phyloP scores from a whole-genome alignment of 2,329 filamentous ascomycete genomes.

The Colletotrichum sojae region DNA sequence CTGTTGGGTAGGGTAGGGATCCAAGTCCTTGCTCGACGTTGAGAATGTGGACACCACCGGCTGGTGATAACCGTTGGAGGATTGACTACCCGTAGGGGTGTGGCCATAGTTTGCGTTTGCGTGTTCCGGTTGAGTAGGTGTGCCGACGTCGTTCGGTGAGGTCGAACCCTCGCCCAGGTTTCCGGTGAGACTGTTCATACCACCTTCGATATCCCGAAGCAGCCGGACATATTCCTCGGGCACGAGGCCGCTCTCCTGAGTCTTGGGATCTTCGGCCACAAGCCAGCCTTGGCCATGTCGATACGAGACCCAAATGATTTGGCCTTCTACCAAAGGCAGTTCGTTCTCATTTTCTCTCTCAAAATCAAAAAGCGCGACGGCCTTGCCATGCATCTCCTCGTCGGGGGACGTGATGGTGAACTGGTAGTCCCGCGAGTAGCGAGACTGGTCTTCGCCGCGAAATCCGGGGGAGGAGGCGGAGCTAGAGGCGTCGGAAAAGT shows the following conservation, averaged over 20 bases:
- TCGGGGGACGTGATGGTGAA: slow-evolving; percentile 96
- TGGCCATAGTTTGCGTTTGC: slow-evolving; percentile 50
- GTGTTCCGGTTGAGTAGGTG: slow-evolving; percentile 74
- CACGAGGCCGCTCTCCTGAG: slow-evolving; percentile 92
- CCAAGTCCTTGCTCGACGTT: slow-evolving; percentile 78
- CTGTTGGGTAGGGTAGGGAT: slow-evolving; percentile 77
- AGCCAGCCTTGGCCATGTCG: slow-evolving; percentile 97
- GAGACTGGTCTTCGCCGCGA: slow-evolving; percentile 77
- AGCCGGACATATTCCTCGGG: slow-evolving; percentile 97
- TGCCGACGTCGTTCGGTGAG: slow-evolving; percentile 69
- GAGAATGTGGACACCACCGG: slow-evolving; percentile 79
- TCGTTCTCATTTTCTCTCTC: slow-evolving; percentile 97
- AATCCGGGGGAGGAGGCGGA: slow-evolving; percentile 71
- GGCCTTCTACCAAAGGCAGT: slow-evolving; percentile 90
- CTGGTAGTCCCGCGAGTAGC: slow-evolving; percentile 92
- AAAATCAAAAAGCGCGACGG: slow-evolving; percentile 96
- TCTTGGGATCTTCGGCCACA: slow-evolving; percentile 95
- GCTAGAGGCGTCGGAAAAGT: slow-evolving; percentile 73
- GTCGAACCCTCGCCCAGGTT: slow-evolving; percentile 68
- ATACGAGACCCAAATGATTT: slow-evolving; percentile 97
- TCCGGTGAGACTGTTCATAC: slow-evolving; percentile 80
- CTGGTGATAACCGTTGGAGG: slow-evolving; percentile 77
- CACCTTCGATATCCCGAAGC: slow-evolving; percentile 92
- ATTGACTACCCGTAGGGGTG: slow-evolving; percentile 41
- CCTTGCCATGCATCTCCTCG: slow-evolving; percentile 97